Conservation (phyloP, 306 rosid genomes). For the Dalbergia oliveri region DNA sequence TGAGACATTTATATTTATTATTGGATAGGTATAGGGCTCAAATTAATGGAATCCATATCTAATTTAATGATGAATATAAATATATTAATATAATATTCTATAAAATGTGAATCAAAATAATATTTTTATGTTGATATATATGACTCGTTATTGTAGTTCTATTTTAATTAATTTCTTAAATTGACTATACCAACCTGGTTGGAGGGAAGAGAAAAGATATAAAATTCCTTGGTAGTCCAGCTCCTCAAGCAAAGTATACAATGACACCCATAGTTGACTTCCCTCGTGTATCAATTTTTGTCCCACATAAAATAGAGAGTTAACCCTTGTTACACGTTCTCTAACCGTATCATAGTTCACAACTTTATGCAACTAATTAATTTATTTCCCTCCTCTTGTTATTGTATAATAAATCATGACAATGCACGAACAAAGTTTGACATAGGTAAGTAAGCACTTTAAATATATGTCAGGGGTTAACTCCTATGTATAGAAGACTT, state of each 20-base stretch:
- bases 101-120: too few species aligned
- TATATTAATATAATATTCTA: too few species aligned
- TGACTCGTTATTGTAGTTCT: background rate
- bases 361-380: background rate
- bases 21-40: too few species aligned
- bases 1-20: too few species aligned
- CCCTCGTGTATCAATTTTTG: background rate
- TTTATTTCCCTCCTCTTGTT: background rate
- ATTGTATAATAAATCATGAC: background rate
- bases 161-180: background rate
- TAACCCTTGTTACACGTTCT: background rate
- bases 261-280: constrained; percentile 20
- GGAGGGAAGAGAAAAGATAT: background rate
- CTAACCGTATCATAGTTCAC: background rate
- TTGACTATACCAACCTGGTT: background rate
- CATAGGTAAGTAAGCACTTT: too few species aligned
- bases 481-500: too few species aligned
- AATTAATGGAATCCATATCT: too few species aligned
- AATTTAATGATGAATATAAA: too few species aligned
- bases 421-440: too few species aligned
- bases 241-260: background rate
- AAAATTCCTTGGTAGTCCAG: background rate
- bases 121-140: background rate
- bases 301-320: background rate
- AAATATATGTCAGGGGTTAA: too few species aligned